Base-by-base conservation (phyloP, 805 yeast species). In the Monosporozyma yasuniensis region DNA sequence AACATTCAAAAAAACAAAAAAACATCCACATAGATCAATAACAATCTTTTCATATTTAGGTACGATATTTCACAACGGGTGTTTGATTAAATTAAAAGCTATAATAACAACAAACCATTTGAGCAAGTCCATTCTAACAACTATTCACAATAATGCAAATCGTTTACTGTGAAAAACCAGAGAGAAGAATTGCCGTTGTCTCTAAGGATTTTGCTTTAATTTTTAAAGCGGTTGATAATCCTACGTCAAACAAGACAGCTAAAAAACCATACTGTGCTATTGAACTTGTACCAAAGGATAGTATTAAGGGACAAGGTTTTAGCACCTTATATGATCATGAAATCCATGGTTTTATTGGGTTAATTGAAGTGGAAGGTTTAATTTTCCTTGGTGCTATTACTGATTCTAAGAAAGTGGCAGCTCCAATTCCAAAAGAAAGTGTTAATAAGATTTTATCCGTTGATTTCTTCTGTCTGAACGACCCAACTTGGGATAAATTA, bases 371-470 rank as follows among this genome's bases (percentile, higher is more conserved):
- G 38, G 81, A 78, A 12, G 72, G 74, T 6, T 83, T 85, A 49
- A 77, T 81, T 2, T 93, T 83, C 60, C 67, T 91, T 37, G 86
- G 95, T 47, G 78, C 87, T 0, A 87, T 93, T 48, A 83, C 95
- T 0, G 84, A 87, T 0, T 80, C 85, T 28, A 68, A 79, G 1
- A 77, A 80, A 54, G 96, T 87, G 11, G 98, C 98, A 0, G 72
- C 76, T 25, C 98, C 98, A 0, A 73, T 87, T 14, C 82, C 83
- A 0, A 79, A 79, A 35, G 96, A 93, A 64, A 74, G 87, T 1
- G 86, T 91, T 25, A 81, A 86, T 61, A 81, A 81, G 57, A 90
- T 93, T 45, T 77, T 74, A 61, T 80, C 81, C n/a, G 96, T 91
- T 34, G 97, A 90, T 57, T 93, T 93, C 63, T 77, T 84, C 56